phyloP scores from a whole-genome alignment of 169 alveolate species.

The Perkinsus marinus region DNA sequence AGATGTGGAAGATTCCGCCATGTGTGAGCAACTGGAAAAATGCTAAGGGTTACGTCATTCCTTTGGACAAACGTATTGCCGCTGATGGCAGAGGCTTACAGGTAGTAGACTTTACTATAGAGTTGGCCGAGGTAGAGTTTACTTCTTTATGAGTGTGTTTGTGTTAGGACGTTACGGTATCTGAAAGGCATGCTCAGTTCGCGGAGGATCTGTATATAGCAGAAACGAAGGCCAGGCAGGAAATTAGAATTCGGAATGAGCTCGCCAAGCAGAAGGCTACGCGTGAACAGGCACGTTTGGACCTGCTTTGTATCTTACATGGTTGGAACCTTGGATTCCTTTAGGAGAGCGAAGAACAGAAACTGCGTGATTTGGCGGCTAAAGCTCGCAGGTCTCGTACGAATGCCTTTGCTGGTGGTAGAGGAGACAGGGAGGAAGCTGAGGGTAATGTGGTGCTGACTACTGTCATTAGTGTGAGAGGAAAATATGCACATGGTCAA shows the following conservation, averaged over 20 bases:
- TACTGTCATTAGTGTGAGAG: too few species aligned
- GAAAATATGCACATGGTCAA: too few species aligned
- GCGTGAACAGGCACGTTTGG: slow-evolving; percentile 42
- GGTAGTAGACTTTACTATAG: too few species aligned
- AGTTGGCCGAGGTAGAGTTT: too few species aligned
- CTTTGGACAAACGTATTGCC: slow-evolving; percentile 88
- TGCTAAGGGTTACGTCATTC: slow-evolving; percentile 91
- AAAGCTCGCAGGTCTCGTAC: slow-evolving; percentile 52
- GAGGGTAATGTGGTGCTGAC: too few species aligned
- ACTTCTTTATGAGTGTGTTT: too few species aligned
- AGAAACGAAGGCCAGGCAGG: slow-evolving; percentile 89
- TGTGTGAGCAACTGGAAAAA: slow-evolving; percentile 94
- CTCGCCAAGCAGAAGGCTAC: slow-evolving; percentile 54
- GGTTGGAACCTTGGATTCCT: neutral
- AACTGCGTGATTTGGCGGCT: slow-evolving; percentile 69
- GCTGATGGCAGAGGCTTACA: slow-evolving; percentile 91
- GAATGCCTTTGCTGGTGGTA: slow-evolving; percentile 16
- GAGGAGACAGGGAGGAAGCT: neutral
- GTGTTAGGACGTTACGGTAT: neutral
- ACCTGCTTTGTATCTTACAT: neutral
- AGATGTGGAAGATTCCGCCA: slow-evolving; percentile 94
- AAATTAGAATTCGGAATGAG: slow-evolving; percentile 82
- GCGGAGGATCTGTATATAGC: slow-evolving; percentile 84
- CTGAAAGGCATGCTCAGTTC: slow-evolving; percentile 75
- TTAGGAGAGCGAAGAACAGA: slow-evolving; percentile 76